Percentiles rank a stretch among this genome's conserved stretches.
phyloP scores from a whole-genome alignment of 306 rosid species.

The Gillenia trifoliata region DNA sequence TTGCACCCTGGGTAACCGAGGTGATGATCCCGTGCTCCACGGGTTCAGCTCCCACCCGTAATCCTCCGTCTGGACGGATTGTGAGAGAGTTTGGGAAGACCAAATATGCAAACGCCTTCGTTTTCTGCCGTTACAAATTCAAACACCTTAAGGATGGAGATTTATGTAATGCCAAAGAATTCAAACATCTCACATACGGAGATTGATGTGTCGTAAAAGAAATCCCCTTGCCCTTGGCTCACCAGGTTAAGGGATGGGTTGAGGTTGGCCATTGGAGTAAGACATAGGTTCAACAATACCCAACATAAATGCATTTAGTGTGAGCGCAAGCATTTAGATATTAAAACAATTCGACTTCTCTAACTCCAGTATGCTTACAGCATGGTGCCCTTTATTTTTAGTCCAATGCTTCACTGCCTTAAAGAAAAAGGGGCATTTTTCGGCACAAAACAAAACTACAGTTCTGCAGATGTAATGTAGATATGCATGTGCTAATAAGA shows the following conservation, averaged over 20 bases:
- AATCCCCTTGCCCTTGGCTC: background rate
- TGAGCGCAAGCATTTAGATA: background rate
- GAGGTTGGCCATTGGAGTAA: background rate
- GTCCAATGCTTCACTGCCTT: background rate
- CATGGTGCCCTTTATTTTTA: background rate
- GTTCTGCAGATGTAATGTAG: background rate
- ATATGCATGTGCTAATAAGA: background rate
- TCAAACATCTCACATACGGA: background rate
- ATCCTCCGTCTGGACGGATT: constrained; percentile 24
- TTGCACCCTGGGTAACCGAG: constrained; percentile 84
- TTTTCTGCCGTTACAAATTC: constrained; percentile 47
- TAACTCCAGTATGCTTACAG: background rate
- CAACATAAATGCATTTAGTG: background rate
- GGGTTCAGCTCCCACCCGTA: constrained; percentile 48
- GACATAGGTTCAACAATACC: background rate
- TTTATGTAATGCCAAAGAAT: background rate
- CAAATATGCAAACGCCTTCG: constrained; percentile 71
- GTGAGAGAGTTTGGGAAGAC: constrained; percentile 67
- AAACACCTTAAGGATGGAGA: background rate
- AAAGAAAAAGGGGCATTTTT: background rate
- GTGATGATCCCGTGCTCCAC: constrained; percentile 75
- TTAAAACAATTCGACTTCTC: background rate
- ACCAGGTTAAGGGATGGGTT: background rate
- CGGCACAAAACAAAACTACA: background rate
- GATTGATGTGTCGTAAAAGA: background rate